Conservation (phyloP, 768 basidiomycete species). For the Exidia glandulosa region DNA sequence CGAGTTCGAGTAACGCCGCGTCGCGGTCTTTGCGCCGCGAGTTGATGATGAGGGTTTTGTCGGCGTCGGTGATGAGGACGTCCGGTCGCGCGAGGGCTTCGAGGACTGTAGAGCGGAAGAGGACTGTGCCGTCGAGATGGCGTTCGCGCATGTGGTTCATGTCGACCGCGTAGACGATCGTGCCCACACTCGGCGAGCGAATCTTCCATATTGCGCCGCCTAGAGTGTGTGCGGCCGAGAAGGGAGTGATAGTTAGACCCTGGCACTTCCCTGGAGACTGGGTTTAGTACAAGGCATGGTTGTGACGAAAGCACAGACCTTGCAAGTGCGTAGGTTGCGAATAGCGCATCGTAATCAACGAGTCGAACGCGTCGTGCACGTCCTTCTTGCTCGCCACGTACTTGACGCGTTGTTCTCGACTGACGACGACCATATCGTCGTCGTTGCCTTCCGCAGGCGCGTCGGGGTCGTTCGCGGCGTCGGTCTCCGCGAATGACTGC, state of each 20-base stretch:
- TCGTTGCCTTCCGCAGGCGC: constrained; percentile 5
- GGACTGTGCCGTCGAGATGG: constrained; percentile 87
- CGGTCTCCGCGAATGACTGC: constrained; percentile 24
- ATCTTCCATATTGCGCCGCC: constrained; percentile 99
- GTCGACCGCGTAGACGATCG: constrained; percentile 88
- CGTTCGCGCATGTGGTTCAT: constrained; percentile 95
- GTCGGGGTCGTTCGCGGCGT: constrained; percentile 15
- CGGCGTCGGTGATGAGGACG: constrained; percentile 86
- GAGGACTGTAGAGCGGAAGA: constrained; percentile 68
- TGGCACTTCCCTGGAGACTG: constrained; percentile 74
- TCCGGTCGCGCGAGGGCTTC: constrained; percentile 85
- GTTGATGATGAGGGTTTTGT: constrained; percentile 69
- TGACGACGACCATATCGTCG: constrained; percentile 11
- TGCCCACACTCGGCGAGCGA: constrained; percentile 93
- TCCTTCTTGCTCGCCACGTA: constrained; percentile 71
- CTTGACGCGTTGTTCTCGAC: constrained; percentile 29
- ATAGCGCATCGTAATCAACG: constrained; percentile 83
- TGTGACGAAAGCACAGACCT: constrained; percentile 36
- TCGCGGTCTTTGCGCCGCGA: constrained; percentile 87
- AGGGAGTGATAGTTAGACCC: constrained; percentile 88
- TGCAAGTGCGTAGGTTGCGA: constrained; percentile 92
- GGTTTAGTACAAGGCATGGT: no score
- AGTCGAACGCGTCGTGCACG: constrained; percentile 88
- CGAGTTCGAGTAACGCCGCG: constrained; percentile 77
- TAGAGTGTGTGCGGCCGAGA: constrained; percentile 87